Evolutionary conservation across 805 yeast species (phyloP), one percentile per base, ranked within the genome.

Genomic region (Pichia cabralensis): DNA sequence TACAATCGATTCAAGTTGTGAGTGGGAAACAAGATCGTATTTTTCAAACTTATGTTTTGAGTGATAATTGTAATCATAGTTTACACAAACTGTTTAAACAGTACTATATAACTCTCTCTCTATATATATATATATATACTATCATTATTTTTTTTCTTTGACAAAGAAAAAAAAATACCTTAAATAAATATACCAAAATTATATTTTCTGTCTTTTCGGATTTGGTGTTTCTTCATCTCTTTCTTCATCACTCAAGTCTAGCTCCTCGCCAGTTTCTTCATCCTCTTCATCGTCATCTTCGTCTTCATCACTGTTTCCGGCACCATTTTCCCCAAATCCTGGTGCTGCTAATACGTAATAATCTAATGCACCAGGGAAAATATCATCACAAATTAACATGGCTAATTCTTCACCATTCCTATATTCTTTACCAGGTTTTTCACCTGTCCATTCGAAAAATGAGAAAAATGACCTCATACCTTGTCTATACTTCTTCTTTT

Each of bases 401-500:
- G 95, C 83, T 35, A 88, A 64, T 9, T 78, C 85, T 41, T 78
- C 89, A 17, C 95, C 95, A 37, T 70, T 67, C 41, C 86, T 69
- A 50, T 76, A 83, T 52, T 76, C 92, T 56, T 75, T 82, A 2
- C 84, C 81, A 2, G 84, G 80, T 43, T 76, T 78, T 23, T 59
- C 53, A 1, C 94, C 95, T 1, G 92, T 80, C 88, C 94, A 86
- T 31, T 64, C 62, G 52, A 86, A 88, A 78, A 88, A 88, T 6
- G 85, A 79, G 56, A 89, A 88, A 49, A 89, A 80, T 11, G 89
- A 76, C 49, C 78, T 77, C 85, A 79, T 79, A 5, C 88, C 88
- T 14, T 64, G 50, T 38, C 88, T 60, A 49, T 80, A 80, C 36
- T 63, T 61, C 46, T 68, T 74, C 54, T 78, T 78, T 28, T 74